Evolutionary conservation across 1,284 basidiomycete species (phyloP).

Genomic region (Lentinula novae-zelandiae): DNA sequence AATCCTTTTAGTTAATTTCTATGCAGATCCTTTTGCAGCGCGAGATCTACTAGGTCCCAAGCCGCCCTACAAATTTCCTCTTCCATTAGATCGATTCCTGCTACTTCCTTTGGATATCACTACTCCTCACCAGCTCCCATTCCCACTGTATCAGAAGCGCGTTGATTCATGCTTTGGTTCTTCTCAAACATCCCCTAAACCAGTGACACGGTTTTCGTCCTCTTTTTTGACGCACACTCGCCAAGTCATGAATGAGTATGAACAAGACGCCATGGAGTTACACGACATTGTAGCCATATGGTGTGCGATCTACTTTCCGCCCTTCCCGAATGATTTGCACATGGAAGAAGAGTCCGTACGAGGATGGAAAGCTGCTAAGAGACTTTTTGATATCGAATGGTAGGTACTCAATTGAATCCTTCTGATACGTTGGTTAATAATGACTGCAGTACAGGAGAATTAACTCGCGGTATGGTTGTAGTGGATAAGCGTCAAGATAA

Average conservation of each 20-base stretch:
- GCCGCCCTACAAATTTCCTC: constrained; percentile 28
- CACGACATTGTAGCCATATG: constrained; percentile 83
- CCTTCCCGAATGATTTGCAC: constrained; percentile 32
- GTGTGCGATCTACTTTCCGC: constrained; percentile 70
- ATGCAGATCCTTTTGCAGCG: constrained; percentile 88
- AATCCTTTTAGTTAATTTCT: constrained; percentile 76
- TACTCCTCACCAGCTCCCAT: constrained; percentile 73
- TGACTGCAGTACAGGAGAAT: constrained; percentile 37
- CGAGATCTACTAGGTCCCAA: constrained; percentile 52
- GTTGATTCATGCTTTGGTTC: constrained; percentile 57
- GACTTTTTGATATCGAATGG: constrained; percentile 70
- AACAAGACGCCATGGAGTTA: constrained; percentile 83
- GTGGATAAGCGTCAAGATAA: constrained; percentile 62
- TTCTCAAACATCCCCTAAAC: constrained; percentile 40
- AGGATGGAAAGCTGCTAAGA: constrained; percentile 52
- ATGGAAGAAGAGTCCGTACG: constrained; percentile 14
- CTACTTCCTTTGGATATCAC: constrained; percentile 83
- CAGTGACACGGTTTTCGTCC: constrained; percentile 72
- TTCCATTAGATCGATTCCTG: constrained; percentile 65
- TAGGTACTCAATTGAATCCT: constrained; percentile 22
- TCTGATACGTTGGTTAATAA: background rate
- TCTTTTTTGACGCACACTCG: constrained; percentile 75
- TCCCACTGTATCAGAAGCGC: constrained; percentile 50
- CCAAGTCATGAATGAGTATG: constrained; percentile 65
- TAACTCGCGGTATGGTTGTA: constrained; percentile 76